A percentile compares a stretch with the other conserved stretches of the same genome.
Conservation (phyloP, 768 basidiomycete genomes). For the Scleroderma citrinum region DNA sequence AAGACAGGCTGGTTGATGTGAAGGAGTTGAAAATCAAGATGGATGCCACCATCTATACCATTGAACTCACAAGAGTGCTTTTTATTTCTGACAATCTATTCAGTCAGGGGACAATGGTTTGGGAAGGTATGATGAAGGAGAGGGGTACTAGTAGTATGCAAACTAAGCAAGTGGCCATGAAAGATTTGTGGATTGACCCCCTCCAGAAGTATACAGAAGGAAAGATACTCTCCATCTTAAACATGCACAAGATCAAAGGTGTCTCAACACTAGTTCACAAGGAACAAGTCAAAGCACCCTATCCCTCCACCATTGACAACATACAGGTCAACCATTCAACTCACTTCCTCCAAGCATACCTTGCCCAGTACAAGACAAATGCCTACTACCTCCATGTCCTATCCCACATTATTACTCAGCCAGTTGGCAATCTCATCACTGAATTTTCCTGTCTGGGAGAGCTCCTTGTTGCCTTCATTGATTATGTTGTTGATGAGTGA, state of each 20-base stretch:
- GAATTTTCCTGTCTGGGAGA: neutral
- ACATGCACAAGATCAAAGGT: neutral
- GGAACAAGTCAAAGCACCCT: neutral
- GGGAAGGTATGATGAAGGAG: neutral
- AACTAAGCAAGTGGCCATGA: slow-evolving; percentile 3
- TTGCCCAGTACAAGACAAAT: neutral
- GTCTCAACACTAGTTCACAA: slow-evolving; percentile 1
- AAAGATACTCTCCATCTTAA: neutral
- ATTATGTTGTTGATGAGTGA: neutral
- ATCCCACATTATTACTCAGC: neutral
- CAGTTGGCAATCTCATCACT: neutral
- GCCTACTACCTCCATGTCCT: neutral
- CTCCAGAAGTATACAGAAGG: neutral
- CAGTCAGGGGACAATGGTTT: neutral
- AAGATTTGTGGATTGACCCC: slow-evolving; percentile 5
- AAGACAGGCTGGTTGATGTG: neutral
- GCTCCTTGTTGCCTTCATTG: neutral
- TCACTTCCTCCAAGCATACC: neutral
- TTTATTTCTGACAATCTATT: neutral
- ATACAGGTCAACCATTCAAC: neutral
- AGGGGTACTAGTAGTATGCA: neutral
- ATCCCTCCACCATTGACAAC: neutral
- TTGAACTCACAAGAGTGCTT: neutral
- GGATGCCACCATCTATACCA: neutral
- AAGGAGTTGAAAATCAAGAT: neutral